Percentiles rank a stretch among this genome's conserved stretches.
These are phyloP conservation scores for Leccinum pellstonianum DNA, from an alignment of 768 basidiomycete genomes.

Conservation along the genomic window DNA sequence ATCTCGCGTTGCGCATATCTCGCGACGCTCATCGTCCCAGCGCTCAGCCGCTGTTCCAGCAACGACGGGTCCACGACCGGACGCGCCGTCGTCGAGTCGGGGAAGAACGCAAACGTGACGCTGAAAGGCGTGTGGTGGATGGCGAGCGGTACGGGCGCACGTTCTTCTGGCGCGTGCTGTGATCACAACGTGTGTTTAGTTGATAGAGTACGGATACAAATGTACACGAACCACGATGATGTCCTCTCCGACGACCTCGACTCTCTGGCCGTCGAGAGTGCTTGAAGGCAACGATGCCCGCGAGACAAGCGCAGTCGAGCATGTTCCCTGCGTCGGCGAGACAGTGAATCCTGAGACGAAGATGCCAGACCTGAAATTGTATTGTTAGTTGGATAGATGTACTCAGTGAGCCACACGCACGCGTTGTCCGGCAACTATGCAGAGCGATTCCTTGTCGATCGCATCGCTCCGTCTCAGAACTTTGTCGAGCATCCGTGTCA, in stretches of 20 bases:
- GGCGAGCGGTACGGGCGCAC: slow-evolving; percentile 78
- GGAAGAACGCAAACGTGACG: slow-evolving; percentile 91
- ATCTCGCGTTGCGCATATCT: slow-evolving; percentile 93
- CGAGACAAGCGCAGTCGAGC: too few relatives aligned
- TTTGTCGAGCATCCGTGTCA: slow-evolving; percentile 93
- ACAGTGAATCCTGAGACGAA: too few relatives aligned
- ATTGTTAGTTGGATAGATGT: too few relatives aligned
- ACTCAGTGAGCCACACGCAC: slow-evolving; percentile 40
- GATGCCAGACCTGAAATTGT: too few relatives aligned
- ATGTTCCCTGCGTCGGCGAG: too few relatives aligned
- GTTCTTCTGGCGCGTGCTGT: slow-evolving; percentile 81
- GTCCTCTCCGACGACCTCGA: too few relatives aligned
- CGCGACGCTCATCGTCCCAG: slow-evolving; percentile 70
- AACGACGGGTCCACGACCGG: slow-evolving; percentile 79
- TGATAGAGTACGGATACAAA: too few relatives aligned
- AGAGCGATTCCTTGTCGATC: slow-evolving; percentile 92
- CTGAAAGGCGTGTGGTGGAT: slow-evolving; percentile 94
- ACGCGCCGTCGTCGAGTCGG: slow-evolving; percentile 33
- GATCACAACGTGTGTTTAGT: neutral
- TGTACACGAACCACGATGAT: too few relatives aligned
- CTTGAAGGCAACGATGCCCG: too few relatives aligned
- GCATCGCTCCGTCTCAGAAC: slow-evolving; percentile 87
- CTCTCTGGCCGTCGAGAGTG: too few relatives aligned
- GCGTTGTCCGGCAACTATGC: slow-evolving; percentile 91
- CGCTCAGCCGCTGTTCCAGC: slow-evolving; percentile 72